Conservation (phyloP, 805 yeast species). For the Metschnikowia kofuensis region DNA sequence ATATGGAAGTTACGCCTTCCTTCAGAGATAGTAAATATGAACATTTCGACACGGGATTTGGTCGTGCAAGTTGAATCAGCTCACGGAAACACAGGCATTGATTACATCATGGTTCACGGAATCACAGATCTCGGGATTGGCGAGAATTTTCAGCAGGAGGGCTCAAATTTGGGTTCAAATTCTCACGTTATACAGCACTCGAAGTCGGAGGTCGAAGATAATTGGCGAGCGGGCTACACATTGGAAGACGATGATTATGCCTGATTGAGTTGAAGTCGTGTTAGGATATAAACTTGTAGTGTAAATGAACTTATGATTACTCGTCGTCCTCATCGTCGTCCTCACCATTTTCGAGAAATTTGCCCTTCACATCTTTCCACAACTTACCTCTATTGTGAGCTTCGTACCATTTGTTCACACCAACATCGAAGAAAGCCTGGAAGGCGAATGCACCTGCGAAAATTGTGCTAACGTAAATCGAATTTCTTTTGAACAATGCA, state of each 20-base stretch:
- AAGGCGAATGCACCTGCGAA: constrained; percentile 83
- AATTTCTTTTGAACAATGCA: constrained; percentile 69
- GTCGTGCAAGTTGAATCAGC: constrained; percentile 23
- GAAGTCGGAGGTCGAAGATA: not conserved
- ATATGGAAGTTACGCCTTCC: constrained; percentile 34
- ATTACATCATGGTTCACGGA: constrained; percentile 16
- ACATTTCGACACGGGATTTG: constrained; percentile 31
- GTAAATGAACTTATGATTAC: constrained; percentile 4
- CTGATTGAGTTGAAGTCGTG: not conserved
- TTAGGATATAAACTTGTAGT: not conserved
- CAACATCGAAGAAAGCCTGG: constrained; percentile 71
- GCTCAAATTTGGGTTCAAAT: constrained; percentile 10
- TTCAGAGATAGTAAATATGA: constrained; percentile 30
- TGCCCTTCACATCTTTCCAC: constrained; percentile 75
- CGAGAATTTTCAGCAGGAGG: constrained; percentile 12
- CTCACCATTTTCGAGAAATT: constrained; percentile 51
- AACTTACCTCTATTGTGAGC: constrained; percentile 79
- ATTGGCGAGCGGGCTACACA: not conserved
- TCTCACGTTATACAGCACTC: not conserved
- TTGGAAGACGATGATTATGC: constrained; percentile 8
- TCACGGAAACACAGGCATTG: constrained; percentile 15
- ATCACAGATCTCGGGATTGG: constrained; percentile 11
- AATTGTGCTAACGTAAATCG: constrained; percentile 78
- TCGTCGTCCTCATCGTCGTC: constrained; percentile 61
- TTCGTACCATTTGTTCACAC: constrained; percentile 68